Conservation (phyloP, 805 yeast species). For the Cyberlindnera euphorbiiphila region DNA sequence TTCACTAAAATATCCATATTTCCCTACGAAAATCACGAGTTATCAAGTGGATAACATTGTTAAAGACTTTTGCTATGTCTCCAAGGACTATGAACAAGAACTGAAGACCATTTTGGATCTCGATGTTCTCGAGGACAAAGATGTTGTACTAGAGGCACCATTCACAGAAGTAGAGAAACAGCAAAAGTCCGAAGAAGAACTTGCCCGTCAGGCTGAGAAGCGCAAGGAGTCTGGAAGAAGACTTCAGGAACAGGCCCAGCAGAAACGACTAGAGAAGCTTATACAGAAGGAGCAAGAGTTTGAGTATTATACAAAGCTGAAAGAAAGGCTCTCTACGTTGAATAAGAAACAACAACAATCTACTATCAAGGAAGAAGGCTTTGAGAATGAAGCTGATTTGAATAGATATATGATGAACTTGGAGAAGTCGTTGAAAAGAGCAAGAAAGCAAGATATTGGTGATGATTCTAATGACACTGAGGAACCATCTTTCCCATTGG, state of each 20-base stretch:
- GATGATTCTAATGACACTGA: conserved; percentile 50
- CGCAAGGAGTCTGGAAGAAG: conserved; percentile 82
- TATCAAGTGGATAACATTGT: conserved; percentile 65
- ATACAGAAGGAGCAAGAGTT: conserved; percentile 77
- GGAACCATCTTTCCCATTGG: conserved; percentile 62
- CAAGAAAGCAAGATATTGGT: conserved; percentile 61
- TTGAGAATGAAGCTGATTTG: conserved; percentile 70
- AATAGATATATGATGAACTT: conserved; percentile 59
- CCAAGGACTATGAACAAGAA: conserved; percentile 64
- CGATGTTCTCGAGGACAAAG: conserved; percentile 61
- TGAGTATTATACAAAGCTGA: conserved; percentile 61
- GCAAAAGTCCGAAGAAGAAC: conserved; percentile 81
- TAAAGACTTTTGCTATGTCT: conserved; percentile 74
- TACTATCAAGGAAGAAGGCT: conserved; percentile 66
- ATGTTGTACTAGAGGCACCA: conserved; percentile 80
- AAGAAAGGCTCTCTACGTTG: conserved; percentile 45
- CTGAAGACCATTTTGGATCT: conserved; percentile 52
- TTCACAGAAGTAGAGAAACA: conserved; percentile 59
- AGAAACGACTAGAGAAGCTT: conserved; percentile 73
- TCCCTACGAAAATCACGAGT: conserved; percentile 68
- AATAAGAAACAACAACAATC: conserved; percentile 51
- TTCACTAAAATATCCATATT: conserved; percentile 83
- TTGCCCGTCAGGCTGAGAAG: conserved; percentile 70
- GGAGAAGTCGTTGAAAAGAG: conserved; percentile 65
- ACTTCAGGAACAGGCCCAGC: conserved; percentile 90